These are phyloP conservation scores for Streptanthus diversifolius DNA, from an alignment of 345 rosid genomes.

Conservation along the genomic window DNA sequence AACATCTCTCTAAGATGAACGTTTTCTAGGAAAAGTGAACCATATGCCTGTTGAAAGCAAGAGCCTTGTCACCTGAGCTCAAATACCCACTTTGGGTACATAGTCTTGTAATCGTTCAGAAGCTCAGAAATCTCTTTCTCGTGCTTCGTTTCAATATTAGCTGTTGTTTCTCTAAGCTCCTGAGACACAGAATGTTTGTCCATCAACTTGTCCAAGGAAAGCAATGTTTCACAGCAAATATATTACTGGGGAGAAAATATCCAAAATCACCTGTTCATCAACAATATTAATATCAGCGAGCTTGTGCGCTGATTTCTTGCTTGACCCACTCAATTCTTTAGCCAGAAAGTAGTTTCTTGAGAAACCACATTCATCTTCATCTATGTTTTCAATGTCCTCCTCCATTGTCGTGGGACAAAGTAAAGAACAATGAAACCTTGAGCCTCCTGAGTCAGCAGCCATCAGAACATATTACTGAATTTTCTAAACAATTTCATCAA, in stretches of 20 bases:
- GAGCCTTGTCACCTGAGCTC: constrained; percentile 51
- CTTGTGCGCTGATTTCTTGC: constrained; percentile 59
- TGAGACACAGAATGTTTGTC: constrained; percentile 22
- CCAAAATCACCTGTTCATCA: constrained; percentile 65
- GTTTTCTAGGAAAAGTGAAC: not conserved
- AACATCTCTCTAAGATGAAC: not conserved
- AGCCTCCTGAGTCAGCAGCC: not conserved
- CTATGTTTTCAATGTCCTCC: too few species aligned
- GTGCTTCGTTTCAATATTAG: constrained; percentile 58
- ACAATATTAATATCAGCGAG: constrained; percentile 67
- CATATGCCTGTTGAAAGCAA: not conserved
- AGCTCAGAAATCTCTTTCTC: constrained; percentile 53
- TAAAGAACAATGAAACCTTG: not conserved
- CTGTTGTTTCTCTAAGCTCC: constrained; percentile 67
- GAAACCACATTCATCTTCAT: constrained; percentile 74
- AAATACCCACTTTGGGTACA: constrained; percentile 70
- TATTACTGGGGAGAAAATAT: not conserved
- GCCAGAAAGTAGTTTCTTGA: constrained; percentile 89
- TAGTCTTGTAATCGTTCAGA: constrained; percentile 52
- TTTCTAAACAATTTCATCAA: not conserved
- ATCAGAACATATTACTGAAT: not conserved
- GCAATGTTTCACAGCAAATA: not conserved
- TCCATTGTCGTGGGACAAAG: too few species aligned
- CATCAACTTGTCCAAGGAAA: not conserved
- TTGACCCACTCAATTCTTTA: constrained; percentile 58